A percentile compares a stretch with the other conserved stretches of the same genome.
Conservation (phyloP, 371 early-diverging fungal species). For the Mucor lusitanicus region DNA sequence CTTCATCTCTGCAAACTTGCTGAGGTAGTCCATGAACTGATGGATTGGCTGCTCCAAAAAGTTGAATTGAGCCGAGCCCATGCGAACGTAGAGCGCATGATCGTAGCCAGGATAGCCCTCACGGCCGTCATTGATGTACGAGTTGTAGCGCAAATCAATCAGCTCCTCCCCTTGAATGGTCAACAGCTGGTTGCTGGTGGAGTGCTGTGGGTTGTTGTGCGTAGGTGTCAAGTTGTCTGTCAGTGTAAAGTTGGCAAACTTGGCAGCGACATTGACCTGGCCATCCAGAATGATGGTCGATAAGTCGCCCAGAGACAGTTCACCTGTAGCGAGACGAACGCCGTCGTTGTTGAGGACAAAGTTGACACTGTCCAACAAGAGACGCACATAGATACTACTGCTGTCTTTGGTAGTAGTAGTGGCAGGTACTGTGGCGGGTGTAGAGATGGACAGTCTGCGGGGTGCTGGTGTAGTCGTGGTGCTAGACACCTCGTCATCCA, state of each 20-base stretch:
- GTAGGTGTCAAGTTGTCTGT: slow-evolving; percentile 60
- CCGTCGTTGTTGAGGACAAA: slow-evolving; percentile 88
- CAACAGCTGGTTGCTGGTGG: slow-evolving; percentile 54
- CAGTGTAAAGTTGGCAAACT: slow-evolving; percentile 83
- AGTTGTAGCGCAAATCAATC: slow-evolving; percentile 86
- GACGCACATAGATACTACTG: slow-evolving; percentile 61
- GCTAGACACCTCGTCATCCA: slow-evolving; percentile 26
- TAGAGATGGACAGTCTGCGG: background rate
- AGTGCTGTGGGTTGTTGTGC: slow-evolving; percentile 14
- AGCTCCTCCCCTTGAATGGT: slow-evolving; percentile 89
- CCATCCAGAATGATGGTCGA: slow-evolving; percentile 63
- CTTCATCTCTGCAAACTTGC: slow-evolving; percentile 89
- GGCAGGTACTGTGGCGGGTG: background rate
- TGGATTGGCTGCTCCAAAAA: slow-evolving; percentile 67
- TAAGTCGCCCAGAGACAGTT: slow-evolving; percentile 74
- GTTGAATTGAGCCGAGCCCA: slow-evolving; percentile 80
- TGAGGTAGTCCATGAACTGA: slow-evolving; percentile 62
- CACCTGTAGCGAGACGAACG: slow-evolving; percentile 73
- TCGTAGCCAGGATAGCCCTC: slow-evolving; percentile 85
- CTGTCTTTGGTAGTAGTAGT: background rate
- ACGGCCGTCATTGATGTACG: slow-evolving; percentile 54
- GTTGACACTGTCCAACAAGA: slow-evolving; percentile 77
- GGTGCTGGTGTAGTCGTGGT: background rate
- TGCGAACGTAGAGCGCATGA: slow-evolving; percentile 71
- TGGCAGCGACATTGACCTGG: slow-evolving; percentile 74